phyloP scores from a whole-genome alignment of 331 rosid genomes.

The Arachis monticola region DNA sequence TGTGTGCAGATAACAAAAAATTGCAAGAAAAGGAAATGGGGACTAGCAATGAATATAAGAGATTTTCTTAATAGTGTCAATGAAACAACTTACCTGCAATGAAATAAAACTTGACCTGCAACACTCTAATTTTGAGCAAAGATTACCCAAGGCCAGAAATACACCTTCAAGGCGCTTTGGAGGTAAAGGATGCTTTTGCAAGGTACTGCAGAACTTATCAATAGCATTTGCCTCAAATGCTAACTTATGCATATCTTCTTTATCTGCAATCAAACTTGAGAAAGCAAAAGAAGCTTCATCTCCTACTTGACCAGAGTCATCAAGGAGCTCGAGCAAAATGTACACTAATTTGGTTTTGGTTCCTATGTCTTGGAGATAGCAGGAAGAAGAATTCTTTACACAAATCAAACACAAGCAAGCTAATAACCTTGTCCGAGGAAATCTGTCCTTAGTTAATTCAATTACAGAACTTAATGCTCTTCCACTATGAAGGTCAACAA shows the following conservation, averaged over 20 bases:
- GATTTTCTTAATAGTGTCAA: slow-evolving; percentile 14
- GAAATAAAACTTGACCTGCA: slow-evolving; percentile 77
- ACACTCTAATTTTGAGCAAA: slow-evolving; percentile 88
- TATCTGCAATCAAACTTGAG: slow-evolving; percentile 63
- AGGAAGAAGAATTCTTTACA: slow-evolving; percentile 66
- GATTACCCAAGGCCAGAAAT: slow-evolving; percentile 69
- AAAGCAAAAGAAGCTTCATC: slow-evolving; percentile 80
- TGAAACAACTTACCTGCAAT: slow-evolving; percentile 61
- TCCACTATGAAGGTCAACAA: slow-evolving; percentile 60
- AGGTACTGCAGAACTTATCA: slow-evolving; percentile 65
- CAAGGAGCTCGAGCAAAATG: slow-evolving; percentile 82
- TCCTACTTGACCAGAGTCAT: slow-evolving; percentile 79
- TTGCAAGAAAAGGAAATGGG: not conserved
- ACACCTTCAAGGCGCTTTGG: slow-evolving; percentile 74
- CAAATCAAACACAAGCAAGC: slow-evolving; percentile 80
- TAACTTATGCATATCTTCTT: slow-evolving; percentile 75
- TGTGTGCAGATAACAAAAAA: not conserved
- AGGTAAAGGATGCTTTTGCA: slow-evolving; percentile 53
- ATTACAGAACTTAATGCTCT: slow-evolving; percentile 63
- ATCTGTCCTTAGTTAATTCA: slow-evolving; percentile 72
- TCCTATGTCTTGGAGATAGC: slow-evolving; percentile 69
- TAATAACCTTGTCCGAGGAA: slow-evolving; percentile 73
- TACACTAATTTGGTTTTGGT: slow-evolving; percentile 71
- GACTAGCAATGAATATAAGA: not conserved
- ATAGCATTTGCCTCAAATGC: slow-evolving; percentile 89